A percentile compares a stretch with the other conserved stretches of the same genome.
Conservation (phyloP, 176 grass and related monocot species). For the Dactylis glomerata region DNA sequence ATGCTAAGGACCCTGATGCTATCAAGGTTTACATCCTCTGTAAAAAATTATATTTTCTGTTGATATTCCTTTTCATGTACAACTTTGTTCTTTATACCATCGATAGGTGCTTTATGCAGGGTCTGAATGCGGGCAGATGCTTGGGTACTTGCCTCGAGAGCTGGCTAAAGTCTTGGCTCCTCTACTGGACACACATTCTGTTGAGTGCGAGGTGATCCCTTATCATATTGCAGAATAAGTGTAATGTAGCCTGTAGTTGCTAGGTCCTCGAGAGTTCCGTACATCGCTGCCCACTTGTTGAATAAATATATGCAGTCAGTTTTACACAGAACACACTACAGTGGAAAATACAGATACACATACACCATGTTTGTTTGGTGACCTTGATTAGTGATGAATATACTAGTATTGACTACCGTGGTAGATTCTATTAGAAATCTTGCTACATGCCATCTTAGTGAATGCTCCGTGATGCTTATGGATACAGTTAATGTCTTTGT, state of each 20-base stretch:
- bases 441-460: background rate
- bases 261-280: background rate
- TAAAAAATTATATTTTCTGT: background rate
- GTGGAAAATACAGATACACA: background rate
- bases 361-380: background rate
- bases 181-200: slow-evolving; percentile 53
- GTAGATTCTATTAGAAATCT: background rate
- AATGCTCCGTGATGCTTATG: background rate
- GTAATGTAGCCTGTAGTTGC: background rate
- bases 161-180: slow-evolving; percentile 78
- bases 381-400: background rate
- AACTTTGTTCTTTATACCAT: slow-evolving; percentile 25
- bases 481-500: background rate
- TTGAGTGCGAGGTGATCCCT: slow-evolving; percentile 72
- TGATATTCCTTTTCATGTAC: slow-evolving; percentile 15
- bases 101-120: slow-evolving; percentile 63
- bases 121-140: slow-evolving; percentile 36
- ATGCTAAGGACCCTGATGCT: slow-evolving; percentile 72
- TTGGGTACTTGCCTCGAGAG: slow-evolving; percentile 89
- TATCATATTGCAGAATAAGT: background rate
- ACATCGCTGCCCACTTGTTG: background rate
- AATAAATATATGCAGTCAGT: background rate
- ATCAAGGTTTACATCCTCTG: slow-evolving; percentile 67
- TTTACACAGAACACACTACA: slow-evolving; percentile 5
- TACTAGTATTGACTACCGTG: background rate